Conservation (phyloP, 352 stramenopile species). For the Phytophthora uliginosa region DNA sequence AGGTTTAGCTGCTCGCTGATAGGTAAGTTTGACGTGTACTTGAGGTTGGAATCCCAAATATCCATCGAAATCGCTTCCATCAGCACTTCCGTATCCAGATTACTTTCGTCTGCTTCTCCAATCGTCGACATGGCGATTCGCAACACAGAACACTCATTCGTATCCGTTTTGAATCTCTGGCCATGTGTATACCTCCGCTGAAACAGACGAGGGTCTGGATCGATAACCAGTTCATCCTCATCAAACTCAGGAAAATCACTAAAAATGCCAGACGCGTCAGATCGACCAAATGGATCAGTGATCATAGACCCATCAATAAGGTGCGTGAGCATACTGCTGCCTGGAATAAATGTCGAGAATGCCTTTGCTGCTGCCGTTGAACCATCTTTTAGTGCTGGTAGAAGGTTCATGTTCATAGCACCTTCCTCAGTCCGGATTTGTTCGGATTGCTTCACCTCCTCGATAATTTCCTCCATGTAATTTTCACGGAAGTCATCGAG, state of each 20-base stretch:
- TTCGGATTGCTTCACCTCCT: conserved; percentile 70
- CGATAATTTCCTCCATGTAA: conserved; percentile 73
- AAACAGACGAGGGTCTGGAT: conserved; percentile 60
- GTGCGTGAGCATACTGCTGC: conserved; percentile 74
- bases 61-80: conserved; percentile 90
- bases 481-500: conserved; percentile 57
- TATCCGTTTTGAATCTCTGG: conserved; percentile 36
- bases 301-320: conserved; percentile 79
- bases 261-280: conserved; percentile 61
- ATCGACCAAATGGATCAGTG: conserved; percentile 53
- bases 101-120: conserved; percentile 61
- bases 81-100: conserved; percentile 81
- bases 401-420: conserved; percentile 63
- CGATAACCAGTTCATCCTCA: conserved; percentile 64
- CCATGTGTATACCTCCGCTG: conserved; percentile 47
- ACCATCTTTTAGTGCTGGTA: conserved; percentile 68
- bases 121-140: conserved; percentile 86
- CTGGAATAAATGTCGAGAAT: conserved; percentile 80
- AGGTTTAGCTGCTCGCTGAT: conserved; percentile 75
- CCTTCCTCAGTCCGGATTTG: conserved; percentile 49
- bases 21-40: conserved; percentile 86
- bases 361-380: conserved; percentile 76
- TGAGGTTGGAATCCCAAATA: conserved; percentile 87
- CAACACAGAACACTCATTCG: conserved; percentile 74
- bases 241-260: conserved; percentile 66